These are phyloP conservation scores for Trebouxiophyceae sp. DNA, from an alignment of 163 green algal species.

Conservation along the genomic window DNA sequence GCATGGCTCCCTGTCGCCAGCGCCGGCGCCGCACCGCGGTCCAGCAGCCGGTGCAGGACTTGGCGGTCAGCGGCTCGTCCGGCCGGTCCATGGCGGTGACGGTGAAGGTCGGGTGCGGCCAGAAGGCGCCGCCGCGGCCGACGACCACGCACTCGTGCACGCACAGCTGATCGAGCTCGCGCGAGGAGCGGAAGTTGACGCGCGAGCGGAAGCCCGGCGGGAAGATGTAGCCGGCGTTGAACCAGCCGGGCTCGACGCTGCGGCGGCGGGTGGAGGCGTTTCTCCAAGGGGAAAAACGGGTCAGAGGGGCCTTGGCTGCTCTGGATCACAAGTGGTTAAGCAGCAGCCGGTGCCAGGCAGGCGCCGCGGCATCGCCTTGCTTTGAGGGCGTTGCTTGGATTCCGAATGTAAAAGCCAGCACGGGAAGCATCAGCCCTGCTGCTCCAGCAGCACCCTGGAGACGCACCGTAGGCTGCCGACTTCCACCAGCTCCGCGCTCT, in stretches of 20 bases:
- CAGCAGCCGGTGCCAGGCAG: too few relatives aligned
- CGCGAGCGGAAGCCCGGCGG: slow-evolving; percentile 66
- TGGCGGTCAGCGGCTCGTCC: slow-evolving; percentile 68
- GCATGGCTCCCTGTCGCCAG: too few relatives aligned
- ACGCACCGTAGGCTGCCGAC: slow-evolving; percentile 47
- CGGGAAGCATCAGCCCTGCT: too few relatives aligned
- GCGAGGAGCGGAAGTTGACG: slow-evolving; percentile 64
- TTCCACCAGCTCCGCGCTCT: slow-evolving; percentile 63
- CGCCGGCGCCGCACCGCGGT: too few relatives aligned
- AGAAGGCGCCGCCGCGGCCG: slow-evolving; percentile 55
- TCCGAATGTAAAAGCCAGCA: too few relatives aligned
- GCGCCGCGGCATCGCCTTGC: too few relatives aligned
- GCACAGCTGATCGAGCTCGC: slow-evolving; percentile 54
- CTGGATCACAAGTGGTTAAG: too few relatives aligned
- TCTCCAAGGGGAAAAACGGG: too few relatives aligned
- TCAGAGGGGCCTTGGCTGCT: too few relatives aligned
- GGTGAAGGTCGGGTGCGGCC: slow-evolving; percentile 71
- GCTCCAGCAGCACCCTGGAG: too few relatives aligned
- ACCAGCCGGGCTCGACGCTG: slow-evolving; percentile 35
- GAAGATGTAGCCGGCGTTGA: slow-evolving; percentile 88
- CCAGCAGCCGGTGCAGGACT: slow-evolving; percentile 82
- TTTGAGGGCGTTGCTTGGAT: too few relatives aligned
- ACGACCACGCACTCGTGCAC: slow-evolving; percentile 80
- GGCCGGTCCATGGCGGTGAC: slow-evolving; percentile 68
- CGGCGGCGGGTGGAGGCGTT: too few relatives aligned